Evolutionary conservation across 441 rosid genomes (phyloP).

Genomic region (Aquilaria agallochum): DNA sequence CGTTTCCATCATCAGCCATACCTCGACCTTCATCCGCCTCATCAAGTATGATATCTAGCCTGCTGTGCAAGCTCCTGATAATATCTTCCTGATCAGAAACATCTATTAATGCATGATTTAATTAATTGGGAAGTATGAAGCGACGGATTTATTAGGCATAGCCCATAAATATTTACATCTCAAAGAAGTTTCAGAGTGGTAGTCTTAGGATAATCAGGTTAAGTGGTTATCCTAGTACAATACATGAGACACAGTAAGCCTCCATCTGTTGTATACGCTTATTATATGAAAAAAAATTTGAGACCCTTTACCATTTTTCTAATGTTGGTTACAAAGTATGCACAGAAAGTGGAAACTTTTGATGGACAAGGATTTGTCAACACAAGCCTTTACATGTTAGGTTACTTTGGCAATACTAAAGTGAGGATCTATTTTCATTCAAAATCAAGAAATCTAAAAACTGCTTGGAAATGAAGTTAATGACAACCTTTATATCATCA

Average conservation of each 20-base stretch:
- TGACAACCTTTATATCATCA: conserved; percentile 76
- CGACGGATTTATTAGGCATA: no score
- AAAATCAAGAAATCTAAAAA: conserved; percentile 7
- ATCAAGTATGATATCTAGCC: conserved; percentile 81
- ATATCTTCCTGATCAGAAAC: conserved; percentile 64
- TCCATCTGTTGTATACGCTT: no score
- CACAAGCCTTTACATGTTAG: neutral
- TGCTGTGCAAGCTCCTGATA: conserved; percentile 78
- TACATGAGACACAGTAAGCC: no score
- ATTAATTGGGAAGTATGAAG: no score
- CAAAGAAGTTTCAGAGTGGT: no score
- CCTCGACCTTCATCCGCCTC: conserved; percentile 58
- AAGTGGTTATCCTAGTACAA: no score
- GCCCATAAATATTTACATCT: no score
- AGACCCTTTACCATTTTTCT: no score
- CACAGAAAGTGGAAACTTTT: no score
- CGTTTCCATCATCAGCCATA: conserved; percentile 20
- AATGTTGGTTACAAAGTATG: no score
- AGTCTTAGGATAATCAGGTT: no score
- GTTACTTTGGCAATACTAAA: neutral
- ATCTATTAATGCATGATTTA: neutral
- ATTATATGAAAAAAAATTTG: no score
- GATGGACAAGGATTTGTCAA: neutral
- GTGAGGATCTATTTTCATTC: conserved; percentile 4
- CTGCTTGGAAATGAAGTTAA: neutral